Percentiles rank a stretch among this genome's conserved stretches.
Conservation (phyloP, 768 basidiomycete genomes). For the Lactarius evosmus region DNA sequence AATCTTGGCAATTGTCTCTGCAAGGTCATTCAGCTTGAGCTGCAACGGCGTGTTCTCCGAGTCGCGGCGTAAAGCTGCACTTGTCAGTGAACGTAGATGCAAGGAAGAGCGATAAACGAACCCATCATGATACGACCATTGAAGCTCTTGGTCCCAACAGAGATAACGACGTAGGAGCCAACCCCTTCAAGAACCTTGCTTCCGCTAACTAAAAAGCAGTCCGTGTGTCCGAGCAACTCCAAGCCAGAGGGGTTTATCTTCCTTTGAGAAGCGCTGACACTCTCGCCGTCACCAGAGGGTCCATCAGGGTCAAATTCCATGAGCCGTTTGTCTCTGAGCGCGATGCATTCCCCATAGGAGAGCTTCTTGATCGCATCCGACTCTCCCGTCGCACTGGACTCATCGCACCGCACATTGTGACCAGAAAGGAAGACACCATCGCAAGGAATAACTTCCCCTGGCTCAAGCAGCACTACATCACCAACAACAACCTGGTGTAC, state of each 20-base stretch:
- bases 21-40: slow-evolving; percentile 88
- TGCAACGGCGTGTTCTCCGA: slow-evolving; percentile 91
- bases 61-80: slow-evolving; percentile 77
- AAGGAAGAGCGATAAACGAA: slow-evolving; percentile 39
- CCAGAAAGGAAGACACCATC: slow-evolving; percentile 93
- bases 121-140: slow-evolving; percentile 98
- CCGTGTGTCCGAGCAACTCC: slow-evolving; percentile 53
- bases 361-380: slow-evolving; percentile 92
- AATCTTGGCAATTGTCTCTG: slow-evolving; percentile 91
- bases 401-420: slow-evolving; percentile 93
- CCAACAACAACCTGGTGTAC: slow-evolving; percentile 87
- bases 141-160: slow-evolving; percentile 90
- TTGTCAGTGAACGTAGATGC: neutral
- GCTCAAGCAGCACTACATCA: slow-evolving; percentile 87
- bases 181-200: slow-evolving; percentile 94
- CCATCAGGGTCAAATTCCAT: slow-evolving; percentile 14
- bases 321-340: slow-evolving; percentile 38
- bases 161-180: slow-evolving; percentile 87
- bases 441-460: slow-evolving; percentile 94
- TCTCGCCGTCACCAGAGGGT: slow-evolving; percentile 26
- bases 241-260: slow-evolving; percentile 26
- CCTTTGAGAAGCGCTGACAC: slow-evolving; percentile 30
- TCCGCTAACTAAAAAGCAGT: slow-evolving; percentile 91
- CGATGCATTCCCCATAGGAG: slow-evolving; percentile 69
- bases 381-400: slow-evolving; percentile 95